Base-by-base conservation (phyloP, 306 rosid genomes). In the Prunus padus region DNA sequence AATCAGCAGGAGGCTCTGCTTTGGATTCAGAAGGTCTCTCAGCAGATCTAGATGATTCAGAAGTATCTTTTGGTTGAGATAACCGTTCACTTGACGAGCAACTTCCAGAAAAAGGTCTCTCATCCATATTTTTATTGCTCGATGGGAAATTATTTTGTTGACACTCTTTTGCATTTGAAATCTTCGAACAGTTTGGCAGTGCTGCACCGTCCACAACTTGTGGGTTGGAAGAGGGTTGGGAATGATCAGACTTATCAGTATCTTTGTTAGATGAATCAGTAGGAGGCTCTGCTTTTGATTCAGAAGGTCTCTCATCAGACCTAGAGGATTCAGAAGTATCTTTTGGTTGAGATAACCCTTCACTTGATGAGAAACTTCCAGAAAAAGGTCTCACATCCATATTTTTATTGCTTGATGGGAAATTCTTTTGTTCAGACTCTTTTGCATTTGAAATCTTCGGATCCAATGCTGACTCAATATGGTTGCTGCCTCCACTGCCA, bases 41-140 rank as follows among this genome's bases (percentile, higher is more conserved):
- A 62, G 86, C 80, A 75, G 59, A 46, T 67, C 68, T 75, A 5
- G 74, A 67, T 72, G 82, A 60, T 74, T 86, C 85, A 62, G 87
- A 80, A 73, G 77, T 68, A 68, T 81, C 79, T 10, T 82, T 70
- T 44, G 80, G 83, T 78, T 79, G 87, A 74, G 85, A 47, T 65
- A 77, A 82, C 66, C 73, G 71, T 80, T 79, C 88, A 69, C 87
- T 75, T 30, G 81, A 84, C 59, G 78, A 84, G 63, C 79, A 84
- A 79, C 72, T 45, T 31, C 75, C 76, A 31, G 70, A 52, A 67
- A 74, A 40, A 30, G 85, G 79, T 67, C 85, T 89, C 68, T 81
- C 87, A 56, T 84, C 88, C 11, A 66, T 67, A 74, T 81, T 75
- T 65, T 84, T 79, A 51, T 63, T 85, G 77, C 77, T 72, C 30